Percentiles rank a stretch among this genome's conserved stretches.
Evolutionary conservation across 2,329 filamentous ascomycete genomes (phyloP).

Genomic region (Coniochaeta sp.): DNA sequence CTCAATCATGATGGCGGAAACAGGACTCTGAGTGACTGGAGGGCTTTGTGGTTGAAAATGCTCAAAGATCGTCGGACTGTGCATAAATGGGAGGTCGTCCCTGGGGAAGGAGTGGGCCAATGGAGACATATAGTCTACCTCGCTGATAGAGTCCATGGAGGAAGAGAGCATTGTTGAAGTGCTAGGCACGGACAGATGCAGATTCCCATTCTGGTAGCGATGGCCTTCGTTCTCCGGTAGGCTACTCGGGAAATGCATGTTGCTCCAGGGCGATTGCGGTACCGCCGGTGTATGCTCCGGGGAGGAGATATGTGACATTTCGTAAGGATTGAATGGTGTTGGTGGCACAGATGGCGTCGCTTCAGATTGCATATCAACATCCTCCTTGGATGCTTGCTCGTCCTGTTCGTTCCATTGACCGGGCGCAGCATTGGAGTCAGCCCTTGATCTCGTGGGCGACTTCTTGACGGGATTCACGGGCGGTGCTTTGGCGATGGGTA

Average conservation of each 20-base stretch:
- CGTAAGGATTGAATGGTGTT: conserved; percentile 34
- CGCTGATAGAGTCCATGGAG: conserved; percentile 52
- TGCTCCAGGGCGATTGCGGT: conserved; percentile 35
- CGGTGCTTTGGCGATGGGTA: conserved; percentile 57
- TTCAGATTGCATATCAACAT: conserved; percentile 26
- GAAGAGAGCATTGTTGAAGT: conserved; percentile 39
- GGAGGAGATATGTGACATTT: conserved; percentile 44
- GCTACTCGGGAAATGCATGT: conserved; percentile 37
- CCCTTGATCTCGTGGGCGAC: conserved; percentile 32
- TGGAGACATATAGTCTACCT: conserved; percentile 52
- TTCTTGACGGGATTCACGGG: conserved; percentile 45
- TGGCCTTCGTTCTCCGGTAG: conserved; percentile 30
- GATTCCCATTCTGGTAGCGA: conserved; percentile 33
- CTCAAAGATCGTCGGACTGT: conserved; percentile 53
- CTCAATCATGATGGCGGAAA: conserved; percentile 46
- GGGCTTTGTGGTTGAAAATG: conserved; percentile 45
- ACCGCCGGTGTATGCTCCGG: conserved; percentile 32
- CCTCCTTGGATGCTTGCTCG: conserved; percentile 18
- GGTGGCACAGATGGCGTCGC: conserved; percentile 36
- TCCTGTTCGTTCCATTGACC: conserved; percentile 28
- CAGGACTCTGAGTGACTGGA: conserved; percentile 47
- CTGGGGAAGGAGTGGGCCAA: conserved; percentile 45
- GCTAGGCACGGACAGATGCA: conserved; percentile 29
- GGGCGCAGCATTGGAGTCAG: conserved; percentile 32
- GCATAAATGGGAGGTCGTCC: conserved; percentile 48